Evolutionary conservation across 148 eudicot species (phyloP).

Genomic region (Rhododendron ovatum): DNA sequence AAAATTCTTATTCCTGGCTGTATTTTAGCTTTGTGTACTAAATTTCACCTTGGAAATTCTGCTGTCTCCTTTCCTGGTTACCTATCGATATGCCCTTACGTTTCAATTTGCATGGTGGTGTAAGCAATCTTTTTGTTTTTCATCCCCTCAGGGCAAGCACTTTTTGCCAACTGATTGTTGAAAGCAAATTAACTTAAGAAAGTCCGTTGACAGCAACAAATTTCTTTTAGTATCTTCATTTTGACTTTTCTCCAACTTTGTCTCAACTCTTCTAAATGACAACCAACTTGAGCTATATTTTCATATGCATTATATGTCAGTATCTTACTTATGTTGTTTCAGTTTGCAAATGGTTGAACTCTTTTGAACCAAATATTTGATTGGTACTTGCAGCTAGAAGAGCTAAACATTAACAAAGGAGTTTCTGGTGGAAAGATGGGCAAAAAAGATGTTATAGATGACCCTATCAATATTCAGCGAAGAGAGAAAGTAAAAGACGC

Average conservation of each 20-base stretch:
- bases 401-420: conserved; percentile 35
- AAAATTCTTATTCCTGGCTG: background rate
- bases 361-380: background rate
- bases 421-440: conserved; percentile 20
- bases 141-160: background rate
- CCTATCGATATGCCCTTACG: background rate
- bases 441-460: conserved; percentile 31
- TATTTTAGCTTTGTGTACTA: background rate
- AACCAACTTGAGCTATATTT: background rate
- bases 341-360: background rate
- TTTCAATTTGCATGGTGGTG: background rate
- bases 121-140: background rate
- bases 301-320: background rate
- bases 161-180: background rate
- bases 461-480: conserved; percentile 61
- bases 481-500: conserved; percentile 93
- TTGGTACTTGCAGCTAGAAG: conserved; percentile 54
- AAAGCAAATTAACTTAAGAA: background rate
- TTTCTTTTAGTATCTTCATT: background rate
- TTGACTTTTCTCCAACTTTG: background rate
- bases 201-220: background rate
- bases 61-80: conserved; percentile 6
- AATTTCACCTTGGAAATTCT: background rate
- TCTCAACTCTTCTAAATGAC: background rate
- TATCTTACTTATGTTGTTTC: background rate